Percentiles rank a stretch among this genome's conserved stretches.
These are phyloP conservation scores for Rhynchosporium secalis DNA, from an alignment of 2,329 filamentous ascomycete genomes.

Conservation along the genomic window DNA sequence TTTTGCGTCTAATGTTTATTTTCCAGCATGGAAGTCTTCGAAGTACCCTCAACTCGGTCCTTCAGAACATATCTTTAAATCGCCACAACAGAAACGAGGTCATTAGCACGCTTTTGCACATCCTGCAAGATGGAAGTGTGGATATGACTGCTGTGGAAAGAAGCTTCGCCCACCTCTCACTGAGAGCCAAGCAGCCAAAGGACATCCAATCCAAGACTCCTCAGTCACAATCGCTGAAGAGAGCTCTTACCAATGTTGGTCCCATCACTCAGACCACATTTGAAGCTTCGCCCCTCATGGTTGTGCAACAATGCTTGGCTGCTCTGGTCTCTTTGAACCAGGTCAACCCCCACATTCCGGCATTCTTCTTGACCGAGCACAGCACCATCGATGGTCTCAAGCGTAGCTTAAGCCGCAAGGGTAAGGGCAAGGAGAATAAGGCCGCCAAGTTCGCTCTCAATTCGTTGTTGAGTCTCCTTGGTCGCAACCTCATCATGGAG, in stretches of 20 bases:
- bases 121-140: constrained; percentile 91
- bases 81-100: constrained; percentile 94
- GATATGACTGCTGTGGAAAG: constrained; percentile 93
- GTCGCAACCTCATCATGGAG: constrained; percentile 94
- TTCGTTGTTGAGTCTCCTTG: constrained; percentile 80
- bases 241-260: constrained; percentile 63
- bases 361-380: constrained; percentile 92
- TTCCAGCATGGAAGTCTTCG: constrained; percentile 86
- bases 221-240: constrained; percentile 74
- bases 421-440: constrained; percentile 82
- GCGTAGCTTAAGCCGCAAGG: constrained; percentile 74
- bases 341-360: constrained; percentile 83
- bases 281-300: constrained; percentile 89
- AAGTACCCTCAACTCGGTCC: constrained; percentile 78
- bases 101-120: constrained; percentile 86
- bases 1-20: constrained; percentile 98
- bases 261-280: constrained; percentile 60
- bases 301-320: constrained; percentile 92
- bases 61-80: constrained; percentile 92
- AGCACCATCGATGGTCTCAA: constrained; percentile 79
- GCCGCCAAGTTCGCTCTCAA: constrained; percentile 90
- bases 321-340: constrained; percentile 80
- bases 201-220: constrained; percentile 70
- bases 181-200: constrained; percentile 82
- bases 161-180: constrained; percentile 89